Evolutionary conservation across 2,329 filamentous ascomycete genomes (phyloP), one percentile per base, ranked within the genome.

Genomic region (Calonectria hawksworthii): DNA sequence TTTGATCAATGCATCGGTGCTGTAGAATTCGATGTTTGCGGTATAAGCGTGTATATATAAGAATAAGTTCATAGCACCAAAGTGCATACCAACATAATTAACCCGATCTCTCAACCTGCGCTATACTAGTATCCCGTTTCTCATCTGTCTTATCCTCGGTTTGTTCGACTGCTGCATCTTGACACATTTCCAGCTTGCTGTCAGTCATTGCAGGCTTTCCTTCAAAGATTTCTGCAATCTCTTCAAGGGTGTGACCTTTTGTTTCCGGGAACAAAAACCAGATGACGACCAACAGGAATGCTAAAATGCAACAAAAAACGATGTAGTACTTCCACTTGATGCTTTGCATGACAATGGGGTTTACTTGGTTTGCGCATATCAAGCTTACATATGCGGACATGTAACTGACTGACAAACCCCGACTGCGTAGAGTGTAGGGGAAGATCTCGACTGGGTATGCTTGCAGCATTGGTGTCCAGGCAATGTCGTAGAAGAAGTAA

Each of bases 291-390:
- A 86, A 68, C 32, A 84, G 78, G 10, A 83, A 63, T 2, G 77
- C 77, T 36, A 86, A 56, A 65, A 84, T 82, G 10, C 81, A 82
- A 59, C 83, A 80, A 66, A 84, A 87, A 18, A 87, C 81, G 52
- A 83, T 82, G 52, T 85, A 87, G 70, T 86, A 87, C 52, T 80
- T 84, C 85, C 85, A 87, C 0, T 72, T 76, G 26, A 87, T 83
- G 0, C 74, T 78, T 1, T 82, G 75, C 64, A 87, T 81, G 0
- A 83, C 85, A 21, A 87, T 83, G 0, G 86, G 86, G 67, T 86
- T 86, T 50, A 85, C 83, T 54, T 83, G 84, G 72, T 85, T 83
- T 36, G 84, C 84, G 61, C 86, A 83, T 18, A 77, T 82, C n/a
- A 82, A 75, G 23, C 68, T 56, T 0, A 56, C 23, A 52, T 71